Conservation (phyloP, 176 grass and related monocot genomes). For the Ensete ventricosum region DNA sequence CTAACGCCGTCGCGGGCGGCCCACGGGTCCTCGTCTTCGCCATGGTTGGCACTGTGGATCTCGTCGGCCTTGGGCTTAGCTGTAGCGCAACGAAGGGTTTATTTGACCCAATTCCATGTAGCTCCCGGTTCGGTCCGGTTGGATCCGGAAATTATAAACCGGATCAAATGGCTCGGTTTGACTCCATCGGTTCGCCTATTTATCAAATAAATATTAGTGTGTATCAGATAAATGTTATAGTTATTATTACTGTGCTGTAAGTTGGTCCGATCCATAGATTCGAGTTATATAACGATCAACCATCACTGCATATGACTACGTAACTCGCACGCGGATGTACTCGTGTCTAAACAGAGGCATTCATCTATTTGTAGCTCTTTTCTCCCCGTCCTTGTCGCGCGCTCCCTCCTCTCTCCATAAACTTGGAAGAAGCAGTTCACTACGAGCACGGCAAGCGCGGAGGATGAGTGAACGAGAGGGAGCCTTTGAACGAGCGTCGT, state of each 20-base stretch:
- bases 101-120: not conserved
- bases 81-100: not conserved
- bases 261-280: no score
- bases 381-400: no score
- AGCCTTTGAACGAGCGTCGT: not conserved
- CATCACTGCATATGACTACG: not conserved
- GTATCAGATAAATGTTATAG: no score
- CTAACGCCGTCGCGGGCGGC: slow-evolving; percentile 3
- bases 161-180: not conserved
- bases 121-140: not conserved
- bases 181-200: no score
- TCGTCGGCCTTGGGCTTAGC: not conserved
- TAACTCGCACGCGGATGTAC: not conserved
- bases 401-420: not conserved
- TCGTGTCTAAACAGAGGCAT: no score
- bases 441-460: not conserved
- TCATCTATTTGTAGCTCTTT: no score
- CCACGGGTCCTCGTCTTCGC: slow-evolving; percentile 35
- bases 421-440: not conserved
- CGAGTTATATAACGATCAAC: no score
- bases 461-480: not conserved
- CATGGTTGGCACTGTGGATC: slow-evolving; percentile 5
- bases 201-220: not conserved
- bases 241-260: no score
- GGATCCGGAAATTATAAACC: no score